These are phyloP conservation scores for Toxoplasma gondii DNA, from an alignment of 169 alveolate genomes.

Conservation along the genomic window DNA sequence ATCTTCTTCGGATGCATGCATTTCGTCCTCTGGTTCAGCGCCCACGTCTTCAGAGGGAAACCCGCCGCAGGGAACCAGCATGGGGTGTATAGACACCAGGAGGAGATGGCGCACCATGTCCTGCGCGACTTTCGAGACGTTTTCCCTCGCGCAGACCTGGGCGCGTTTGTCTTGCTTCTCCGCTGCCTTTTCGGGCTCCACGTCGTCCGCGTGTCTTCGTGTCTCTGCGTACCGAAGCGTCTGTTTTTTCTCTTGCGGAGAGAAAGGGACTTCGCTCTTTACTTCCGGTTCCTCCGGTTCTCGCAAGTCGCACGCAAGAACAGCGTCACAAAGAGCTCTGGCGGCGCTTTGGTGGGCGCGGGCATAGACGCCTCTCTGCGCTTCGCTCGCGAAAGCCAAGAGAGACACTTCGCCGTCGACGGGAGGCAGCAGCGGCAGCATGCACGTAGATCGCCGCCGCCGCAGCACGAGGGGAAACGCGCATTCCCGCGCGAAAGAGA, in stretches of 20 bases:
- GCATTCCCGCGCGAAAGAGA: slow-evolving; percentile 39
- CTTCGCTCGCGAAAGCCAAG: background rate
- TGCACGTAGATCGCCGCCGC: background rate
- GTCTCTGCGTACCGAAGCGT: background rate
- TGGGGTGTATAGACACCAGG: background rate
- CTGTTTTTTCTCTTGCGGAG: background rate
- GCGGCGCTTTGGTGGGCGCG: background rate
- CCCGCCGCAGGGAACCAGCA: background rate
- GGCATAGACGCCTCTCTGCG: slow-evolving; percentile 26
- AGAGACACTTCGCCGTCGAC: slow-evolving; percentile 2
- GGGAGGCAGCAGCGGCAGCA: slow-evolving; percentile 59
- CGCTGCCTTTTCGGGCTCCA: background rate
- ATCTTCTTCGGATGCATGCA: background rate
- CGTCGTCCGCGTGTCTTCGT: background rate
- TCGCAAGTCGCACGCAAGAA: background rate
- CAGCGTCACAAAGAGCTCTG: slow-evolving; percentile 2
- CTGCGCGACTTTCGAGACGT: background rate
- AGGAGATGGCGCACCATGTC: background rate
- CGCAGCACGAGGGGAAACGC: slow-evolving; percentile 41
- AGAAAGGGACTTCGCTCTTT: background rate
- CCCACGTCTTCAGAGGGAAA: background rate
- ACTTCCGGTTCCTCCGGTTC: background rate
- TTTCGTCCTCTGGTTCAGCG: background rate
- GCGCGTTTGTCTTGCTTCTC: background rate
- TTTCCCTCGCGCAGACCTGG: background rate